These are phyloP conservation scores for Brettanomyces naardenensis DNA, from an alignment of 805 yeast genomes.

Conservation along the genomic window DNA sequence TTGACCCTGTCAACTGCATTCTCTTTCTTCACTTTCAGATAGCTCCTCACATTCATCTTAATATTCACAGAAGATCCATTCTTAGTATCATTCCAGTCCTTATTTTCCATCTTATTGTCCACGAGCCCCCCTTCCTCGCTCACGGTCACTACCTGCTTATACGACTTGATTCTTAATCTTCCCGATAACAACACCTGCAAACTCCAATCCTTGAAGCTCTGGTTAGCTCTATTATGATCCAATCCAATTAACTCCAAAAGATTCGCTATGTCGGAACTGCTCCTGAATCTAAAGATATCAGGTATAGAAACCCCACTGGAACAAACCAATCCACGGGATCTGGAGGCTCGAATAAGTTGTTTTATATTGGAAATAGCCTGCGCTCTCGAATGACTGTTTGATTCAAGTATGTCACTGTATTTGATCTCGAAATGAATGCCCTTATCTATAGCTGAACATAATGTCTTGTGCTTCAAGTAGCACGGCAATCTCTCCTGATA, in stretches of 20 bases:
- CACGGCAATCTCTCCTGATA: constrained; percentile 60
- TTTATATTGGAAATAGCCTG: constrained; percentile 65
- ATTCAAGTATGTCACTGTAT: constrained; percentile 46
- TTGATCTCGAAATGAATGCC: constrained; percentile 79
- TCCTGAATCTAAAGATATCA: constrained; percentile 43
- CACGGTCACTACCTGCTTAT: constrained; percentile 63
- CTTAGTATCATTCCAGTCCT: constrained; percentile 7
- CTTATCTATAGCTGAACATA: constrained; percentile 74
- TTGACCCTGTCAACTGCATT: constrained; percentile 12
- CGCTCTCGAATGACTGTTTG: constrained; percentile 31
- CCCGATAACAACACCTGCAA: constrained; percentile 65
- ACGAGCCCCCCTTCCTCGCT: constrained; percentile 38
- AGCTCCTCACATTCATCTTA: constrained; percentile 12
- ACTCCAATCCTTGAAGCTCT: constrained; percentile 52
- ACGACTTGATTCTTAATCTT: constrained; percentile 60
- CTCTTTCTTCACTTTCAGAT: constrained; percentile 13
- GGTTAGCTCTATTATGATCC: constrained; percentile 50
- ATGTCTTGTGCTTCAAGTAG: constrained; percentile 73
- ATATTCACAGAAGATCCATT: constrained; percentile 3
- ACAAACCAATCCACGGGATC: constrained; percentile 71
- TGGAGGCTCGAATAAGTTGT: constrained; percentile 70
- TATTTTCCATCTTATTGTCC: constrained; percentile 20
- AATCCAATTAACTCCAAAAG: constrained; percentile 66
- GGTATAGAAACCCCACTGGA: constrained; percentile 65
- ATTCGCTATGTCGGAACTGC: constrained; percentile 59